phyloP scores from a whole-genome alignment of 2,329 filamentous ascomycete genomes.

The Penicillium sumatraense region DNA sequence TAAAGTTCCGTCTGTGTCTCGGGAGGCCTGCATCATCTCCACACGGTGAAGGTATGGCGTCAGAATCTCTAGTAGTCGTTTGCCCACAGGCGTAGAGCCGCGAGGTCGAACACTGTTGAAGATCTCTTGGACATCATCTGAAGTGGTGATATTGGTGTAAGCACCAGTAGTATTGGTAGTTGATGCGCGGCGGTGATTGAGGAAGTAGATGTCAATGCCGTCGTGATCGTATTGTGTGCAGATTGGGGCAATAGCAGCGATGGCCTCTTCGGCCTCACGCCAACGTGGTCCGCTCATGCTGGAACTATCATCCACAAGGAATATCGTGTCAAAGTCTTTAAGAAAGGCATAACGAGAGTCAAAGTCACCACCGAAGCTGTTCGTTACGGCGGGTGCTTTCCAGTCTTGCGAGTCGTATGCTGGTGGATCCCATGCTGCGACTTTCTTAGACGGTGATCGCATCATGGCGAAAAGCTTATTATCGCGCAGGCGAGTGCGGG shows the following conservation, averaged over 20 bases:
- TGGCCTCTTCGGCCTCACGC: constrained; percentile 72
- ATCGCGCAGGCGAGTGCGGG: constrained; percentile 1
- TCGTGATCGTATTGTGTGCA: constrained; percentile 79
- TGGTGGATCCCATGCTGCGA: constrained; percentile 15
- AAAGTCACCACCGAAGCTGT: constrained; percentile 41
- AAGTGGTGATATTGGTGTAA: constrained; percentile 67
- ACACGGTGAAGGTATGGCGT: constrained; percentile 69
- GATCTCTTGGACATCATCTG: constrained; percentile 65
- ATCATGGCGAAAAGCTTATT: constrained; percentile 2
- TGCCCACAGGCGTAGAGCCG: constrained; percentile 75
- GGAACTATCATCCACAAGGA: constrained; percentile 89
- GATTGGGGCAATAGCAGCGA: constrained; percentile 77
- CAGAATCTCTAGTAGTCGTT: constrained; percentile 72
- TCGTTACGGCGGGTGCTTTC: constrained; percentile 3
- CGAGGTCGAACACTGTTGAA: constrained; percentile 70
- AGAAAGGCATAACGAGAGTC: constrained; percentile 80
- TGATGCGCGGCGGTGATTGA: constrained; percentile 67
- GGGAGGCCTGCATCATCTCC: constrained; percentile 45
- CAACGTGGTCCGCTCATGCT: constrained; percentile 82
- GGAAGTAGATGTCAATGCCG: constrained; percentile 89
- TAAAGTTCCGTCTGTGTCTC: constrained; percentile 38
- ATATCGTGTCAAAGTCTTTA: constrained; percentile 78
- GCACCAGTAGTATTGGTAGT: constrained; percentile 51
- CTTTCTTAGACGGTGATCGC: constrained; percentile 7
- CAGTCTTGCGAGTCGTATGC: constrained; percentile 16